phyloP scores from a whole-genome alignment of 306 rosid species.

The Chamaecrista fasciculata region DNA sequence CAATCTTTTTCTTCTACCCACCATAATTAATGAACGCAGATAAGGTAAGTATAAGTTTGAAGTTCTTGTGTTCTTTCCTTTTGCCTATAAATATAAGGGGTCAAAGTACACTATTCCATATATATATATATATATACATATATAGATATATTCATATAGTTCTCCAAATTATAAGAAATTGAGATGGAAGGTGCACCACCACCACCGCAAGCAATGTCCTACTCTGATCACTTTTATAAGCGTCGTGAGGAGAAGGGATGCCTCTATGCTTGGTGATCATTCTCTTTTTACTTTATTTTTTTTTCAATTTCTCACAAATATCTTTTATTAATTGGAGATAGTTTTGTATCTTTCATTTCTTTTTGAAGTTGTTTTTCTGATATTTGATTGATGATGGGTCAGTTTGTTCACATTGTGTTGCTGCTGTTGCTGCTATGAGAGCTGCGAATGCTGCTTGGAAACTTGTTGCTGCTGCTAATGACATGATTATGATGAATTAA shows the following conservation, averaged over 20 bases:
- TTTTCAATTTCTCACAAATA: background rate
- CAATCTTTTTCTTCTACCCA: slow-evolving; percentile 34
- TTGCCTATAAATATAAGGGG: slow-evolving; percentile 14
- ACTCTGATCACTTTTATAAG: slow-evolving; percentile 40
- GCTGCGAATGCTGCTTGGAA: slow-evolving; percentile 46
- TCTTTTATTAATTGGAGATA: too few relatives aligned
- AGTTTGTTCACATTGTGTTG: slow-evolving; percentile 55
- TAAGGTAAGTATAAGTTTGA: too few relatives aligned
- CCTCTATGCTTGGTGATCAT: slow-evolving; percentile 58
- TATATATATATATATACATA: background rate
- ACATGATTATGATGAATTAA: too few relatives aligned
- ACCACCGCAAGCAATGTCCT: slow-evolving; percentile 41
- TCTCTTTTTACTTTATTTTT: background rate
- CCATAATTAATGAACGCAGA: slow-evolving; percentile 31
- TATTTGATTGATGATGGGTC: background rate
- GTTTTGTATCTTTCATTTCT: too few relatives aligned
- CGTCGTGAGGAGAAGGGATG: slow-evolving; percentile 49
- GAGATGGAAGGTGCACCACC: slow-evolving; percentile 47
- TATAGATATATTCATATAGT: background rate
- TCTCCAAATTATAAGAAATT: background rate
- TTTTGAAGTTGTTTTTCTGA: background rate
- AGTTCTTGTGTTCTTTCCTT: background rate
- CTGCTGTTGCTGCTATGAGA: slow-evolving; percentile 60
- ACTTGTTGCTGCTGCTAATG: slow-evolving; percentile 72
- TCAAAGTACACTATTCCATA: background rate